These are phyloP conservation scores for Neckera pumila DNA, from an alignment of 225 moss, liverwort and hornwort genomes.

Conservation along the genomic window DNA sequence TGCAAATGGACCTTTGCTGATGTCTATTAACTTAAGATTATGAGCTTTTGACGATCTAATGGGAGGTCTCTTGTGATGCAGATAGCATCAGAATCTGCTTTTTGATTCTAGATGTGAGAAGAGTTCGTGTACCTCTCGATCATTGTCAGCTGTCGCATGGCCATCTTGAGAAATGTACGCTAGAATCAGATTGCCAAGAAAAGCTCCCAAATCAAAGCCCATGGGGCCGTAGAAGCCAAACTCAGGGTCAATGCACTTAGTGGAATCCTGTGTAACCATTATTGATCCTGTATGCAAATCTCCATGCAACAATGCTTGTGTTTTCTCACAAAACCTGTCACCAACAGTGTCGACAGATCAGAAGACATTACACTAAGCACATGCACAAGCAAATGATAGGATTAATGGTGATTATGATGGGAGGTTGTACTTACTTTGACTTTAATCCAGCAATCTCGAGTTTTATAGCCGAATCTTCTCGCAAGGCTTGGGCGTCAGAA, in stretches of 20 bases:
- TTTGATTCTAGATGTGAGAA: neutral
- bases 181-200: slow-evolving; percentile 69
- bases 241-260: slow-evolving; percentile 84
- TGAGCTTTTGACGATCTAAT: neutral
- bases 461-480: slow-evolving; percentile 59
- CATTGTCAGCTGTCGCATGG: slow-evolving; percentile 42
- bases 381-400: neutral
- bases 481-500: slow-evolving; percentile 51
- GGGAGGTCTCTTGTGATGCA: neutral
- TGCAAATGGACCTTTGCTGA: neutral
- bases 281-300: slow-evolving; percentile 93
- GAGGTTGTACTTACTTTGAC: slow-evolving; percentile 23
- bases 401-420: neutral
- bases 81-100: neutral
- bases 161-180: slow-evolving; percentile 85
- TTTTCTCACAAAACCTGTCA: slow-evolving; percentile 53
- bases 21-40: neutral
- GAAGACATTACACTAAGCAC: neutral
- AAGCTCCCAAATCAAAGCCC: slow-evolving; percentile 89
- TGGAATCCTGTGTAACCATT: slow-evolving; percentile 83
- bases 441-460: slow-evolving; percentile 71
- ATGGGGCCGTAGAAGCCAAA: slow-evolving; percentile 93
- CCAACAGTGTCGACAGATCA: neutral
- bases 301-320: slow-evolving; percentile 82
- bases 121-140: slow-evolving; percentile 33